Conservation (phyloP, 345 rosid species). For the Rubroshorea leprosula region DNA sequence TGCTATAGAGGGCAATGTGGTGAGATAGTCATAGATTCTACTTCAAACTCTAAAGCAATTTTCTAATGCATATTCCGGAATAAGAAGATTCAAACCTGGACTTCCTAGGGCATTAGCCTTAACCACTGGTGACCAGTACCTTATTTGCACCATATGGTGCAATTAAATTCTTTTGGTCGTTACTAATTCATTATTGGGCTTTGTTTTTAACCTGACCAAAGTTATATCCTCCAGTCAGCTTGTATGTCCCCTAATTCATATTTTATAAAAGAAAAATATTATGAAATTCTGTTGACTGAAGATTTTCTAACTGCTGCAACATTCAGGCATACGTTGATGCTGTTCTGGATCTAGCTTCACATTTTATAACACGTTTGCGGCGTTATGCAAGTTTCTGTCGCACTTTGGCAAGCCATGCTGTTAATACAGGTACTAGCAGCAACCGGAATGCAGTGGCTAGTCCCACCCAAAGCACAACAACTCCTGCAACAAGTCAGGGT, state of each 20-base stretch:
- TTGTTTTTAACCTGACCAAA: too few relatives aligned
- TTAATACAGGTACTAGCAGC: constrained; percentile 81
- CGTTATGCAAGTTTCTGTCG: constrained; percentile 99
- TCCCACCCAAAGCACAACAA: constrained; percentile 79
- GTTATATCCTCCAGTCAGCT: background rate
- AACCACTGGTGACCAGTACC: too few relatives aligned
- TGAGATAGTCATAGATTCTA: background rate
- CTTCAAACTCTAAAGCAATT: background rate
- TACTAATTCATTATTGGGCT: background rate
- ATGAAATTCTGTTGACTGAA: background rate
- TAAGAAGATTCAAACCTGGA: background rate
- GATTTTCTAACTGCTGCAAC: background rate
- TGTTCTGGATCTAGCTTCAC: constrained; percentile 96
- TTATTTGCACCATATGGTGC: background rate
- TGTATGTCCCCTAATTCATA: background rate
- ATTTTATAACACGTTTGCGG: constrained; percentile 91
- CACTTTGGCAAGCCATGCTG: constrained; percentile 95
- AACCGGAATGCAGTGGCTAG: constrained; percentile 76
- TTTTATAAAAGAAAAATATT: background rate
- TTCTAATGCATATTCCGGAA: too few relatives aligned
- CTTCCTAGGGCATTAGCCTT: background rate
- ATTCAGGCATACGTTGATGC: constrained; percentile 98
- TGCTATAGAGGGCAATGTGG: background rate
- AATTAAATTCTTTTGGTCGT: background rate
- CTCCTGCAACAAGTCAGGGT: constrained; percentile 83